Conservation (phyloP, 768 basidiomycete species). For the Suillus spraguei region DNA sequence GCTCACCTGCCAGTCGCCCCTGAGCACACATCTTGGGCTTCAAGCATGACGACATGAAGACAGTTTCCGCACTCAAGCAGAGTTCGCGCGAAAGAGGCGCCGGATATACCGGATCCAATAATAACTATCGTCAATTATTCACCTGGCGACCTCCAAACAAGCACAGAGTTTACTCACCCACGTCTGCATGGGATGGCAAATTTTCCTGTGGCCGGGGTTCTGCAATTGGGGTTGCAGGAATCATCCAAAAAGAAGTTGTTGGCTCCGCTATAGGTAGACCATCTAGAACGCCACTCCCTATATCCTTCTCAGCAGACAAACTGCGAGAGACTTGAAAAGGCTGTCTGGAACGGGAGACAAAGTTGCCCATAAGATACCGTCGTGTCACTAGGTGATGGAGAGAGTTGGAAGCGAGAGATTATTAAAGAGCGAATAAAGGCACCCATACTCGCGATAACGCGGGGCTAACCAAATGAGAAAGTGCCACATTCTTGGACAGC, state of each 20-base stretch:
- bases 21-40: slow-evolving; percentile 60
- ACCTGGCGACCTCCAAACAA: neutral
- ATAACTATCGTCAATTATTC: slow-evolving; percentile 32
- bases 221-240: slow-evolving; percentile 52
- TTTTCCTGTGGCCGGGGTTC: slow-evolving; percentile 21
- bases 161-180: slow-evolving; percentile 36
- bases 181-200: slow-evolving; percentile 57
- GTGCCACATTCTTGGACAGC: slow-evolving; percentile 2
- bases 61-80: slow-evolving; percentile 29
- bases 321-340: neutral
- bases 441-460: slow-evolving; percentile 15
- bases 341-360: slow-evolving; percentile 18
- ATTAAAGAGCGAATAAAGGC: slow-evolving; percentile 2
- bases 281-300: slow-evolving; percentile 31
- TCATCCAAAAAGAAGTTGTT: slow-evolving; percentile 64
- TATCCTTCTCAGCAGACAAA: slow-evolving; percentile 12
- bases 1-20: slow-evolving; percentile 54
- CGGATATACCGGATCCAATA: slow-evolving; percentile 58
- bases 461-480: slow-evolving; percentile 9
- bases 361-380: slow-evolving; percentile 29
- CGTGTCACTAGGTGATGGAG: slow-evolving; percentile 12
- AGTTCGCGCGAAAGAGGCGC: slow-evolving; percentile 44
- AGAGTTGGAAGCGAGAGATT: slow-evolving; percentile 1
- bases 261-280: slow-evolving; percentile 59
- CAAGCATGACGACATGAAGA: slow-evolving; percentile 53